These are phyloP conservation scores for Podospora conica DNA, from an alignment of 495 filamentous ascomycete species.

Conservation along the genomic window DNA sequence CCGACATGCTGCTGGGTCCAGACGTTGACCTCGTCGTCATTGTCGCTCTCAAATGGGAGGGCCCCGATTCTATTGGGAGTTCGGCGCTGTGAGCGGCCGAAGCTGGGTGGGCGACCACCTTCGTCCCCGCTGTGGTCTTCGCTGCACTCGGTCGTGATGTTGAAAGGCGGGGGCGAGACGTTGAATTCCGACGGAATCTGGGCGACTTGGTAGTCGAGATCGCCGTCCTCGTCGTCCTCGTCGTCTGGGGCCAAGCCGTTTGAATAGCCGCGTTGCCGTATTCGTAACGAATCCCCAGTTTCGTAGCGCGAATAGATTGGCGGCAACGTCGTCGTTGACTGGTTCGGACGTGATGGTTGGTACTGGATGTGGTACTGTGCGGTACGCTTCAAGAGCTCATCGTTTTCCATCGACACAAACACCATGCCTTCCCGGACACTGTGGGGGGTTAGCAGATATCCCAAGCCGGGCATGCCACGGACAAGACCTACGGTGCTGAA, in stretches of 20 bases:
- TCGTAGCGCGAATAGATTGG: slow-evolving; percentile 40
- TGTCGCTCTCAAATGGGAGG: slow-evolving; percentile 45
- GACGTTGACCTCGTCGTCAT: slow-evolving; percentile 34
- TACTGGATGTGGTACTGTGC: slow-evolving; percentile 73
- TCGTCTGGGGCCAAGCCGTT: too few species aligned
- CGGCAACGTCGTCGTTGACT: slow-evolving; percentile 24
- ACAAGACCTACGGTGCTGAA: slow-evolving; percentile 69
- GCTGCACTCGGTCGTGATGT: slow-evolving; percentile 48
- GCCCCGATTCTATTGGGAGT: slow-evolving; percentile 43
- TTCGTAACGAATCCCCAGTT: slow-evolving; percentile 32
- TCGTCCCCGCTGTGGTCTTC: slow-evolving; percentile 45
- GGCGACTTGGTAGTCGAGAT: slow-evolving; percentile 40
- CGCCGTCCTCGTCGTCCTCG: slow-evolving; percentile 47
- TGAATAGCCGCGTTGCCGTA: background rate
- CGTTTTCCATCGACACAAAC: slow-evolving; percentile 76
- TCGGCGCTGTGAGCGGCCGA: slow-evolving; percentile 14
- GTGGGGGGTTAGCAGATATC: slow-evolving; percentile 22
- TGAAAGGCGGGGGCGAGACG: slow-evolving; percentile 33
- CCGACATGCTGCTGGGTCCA: too few species aligned
- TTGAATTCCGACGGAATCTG: slow-evolving; percentile 50
- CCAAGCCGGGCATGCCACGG: background rate
- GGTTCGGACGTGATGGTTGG: slow-evolving; percentile 23
- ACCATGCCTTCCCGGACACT: slow-evolving; percentile 92
- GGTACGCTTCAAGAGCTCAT: slow-evolving; percentile 68
- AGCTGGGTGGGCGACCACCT: slow-evolving; percentile 10